Evolutionary conservation across 2,329 filamentous ascomycete species (phyloP).

Genomic region (Fusarium coicis): DNA sequence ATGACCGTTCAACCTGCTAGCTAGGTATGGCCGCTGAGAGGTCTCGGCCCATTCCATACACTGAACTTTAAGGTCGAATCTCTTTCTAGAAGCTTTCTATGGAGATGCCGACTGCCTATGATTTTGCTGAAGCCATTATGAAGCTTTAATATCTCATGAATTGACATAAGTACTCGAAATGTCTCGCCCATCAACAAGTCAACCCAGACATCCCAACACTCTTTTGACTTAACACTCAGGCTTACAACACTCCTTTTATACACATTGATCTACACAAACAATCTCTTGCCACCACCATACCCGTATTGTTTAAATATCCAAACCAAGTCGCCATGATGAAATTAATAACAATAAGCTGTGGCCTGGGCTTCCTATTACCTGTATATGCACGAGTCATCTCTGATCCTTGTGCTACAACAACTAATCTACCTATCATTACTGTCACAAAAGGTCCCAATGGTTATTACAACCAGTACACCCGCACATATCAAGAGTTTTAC

Average conservation of each 20-base stretch:
- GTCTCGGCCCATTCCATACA: background rate
- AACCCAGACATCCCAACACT: background rate
- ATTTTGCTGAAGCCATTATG: accelerated
- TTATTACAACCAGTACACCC: background rate
- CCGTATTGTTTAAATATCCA: background rate
- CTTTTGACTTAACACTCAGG: background rate
- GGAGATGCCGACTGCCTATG: too few species aligned
- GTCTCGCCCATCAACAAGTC: background rate
- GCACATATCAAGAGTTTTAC: conserved; percentile 8
- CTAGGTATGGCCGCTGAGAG: background rate
- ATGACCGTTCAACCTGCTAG: background rate
- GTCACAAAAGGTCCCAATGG: background rate
- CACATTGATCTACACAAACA: background rate
- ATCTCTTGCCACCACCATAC: background rate
- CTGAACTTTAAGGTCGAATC: too few species aligned
- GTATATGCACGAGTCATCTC: background rate
- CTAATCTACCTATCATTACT: background rate
- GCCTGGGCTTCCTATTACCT: background rate
- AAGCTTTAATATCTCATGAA: accelerated
- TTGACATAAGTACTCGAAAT: background rate
- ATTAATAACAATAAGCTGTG: background rate
- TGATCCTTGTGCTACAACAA: background rate
- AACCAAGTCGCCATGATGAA: background rate
- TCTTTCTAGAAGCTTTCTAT: background rate
- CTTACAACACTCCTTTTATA: background rate